Conservation (phyloP, 1,284 basidiomycete species). For the Somion occarium region DNA sequence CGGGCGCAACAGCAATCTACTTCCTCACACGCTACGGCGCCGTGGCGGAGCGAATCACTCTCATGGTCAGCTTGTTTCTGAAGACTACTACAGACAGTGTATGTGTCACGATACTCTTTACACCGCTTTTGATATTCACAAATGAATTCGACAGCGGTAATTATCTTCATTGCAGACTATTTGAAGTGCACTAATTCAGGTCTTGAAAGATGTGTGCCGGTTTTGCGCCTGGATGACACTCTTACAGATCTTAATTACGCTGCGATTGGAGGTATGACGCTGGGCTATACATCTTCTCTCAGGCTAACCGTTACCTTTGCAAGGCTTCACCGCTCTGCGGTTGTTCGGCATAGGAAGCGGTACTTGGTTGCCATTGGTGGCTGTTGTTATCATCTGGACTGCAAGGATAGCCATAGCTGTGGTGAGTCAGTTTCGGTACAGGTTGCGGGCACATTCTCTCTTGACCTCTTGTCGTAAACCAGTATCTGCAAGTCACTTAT, state of each 20-base stretch:
- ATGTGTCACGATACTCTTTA: background rate
- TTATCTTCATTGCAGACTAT: too few relatives aligned
- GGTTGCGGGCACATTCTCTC: background rate
- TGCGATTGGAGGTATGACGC: slow-evolving; percentile 17
- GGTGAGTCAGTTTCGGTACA: background rate
- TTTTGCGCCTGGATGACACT: slow-evolving; percentile 15
- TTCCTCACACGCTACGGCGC: slow-evolving; percentile 15
- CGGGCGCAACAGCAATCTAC: slow-evolving; percentile 17
- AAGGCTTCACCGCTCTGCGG: slow-evolving; percentile 17
- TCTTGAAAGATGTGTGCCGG: slow-evolving; percentile 13
- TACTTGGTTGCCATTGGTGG: background rate
- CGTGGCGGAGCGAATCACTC: slow-evolving; percentile 12
- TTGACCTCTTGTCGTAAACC: background rate
- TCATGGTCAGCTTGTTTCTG: slow-evolving; percentile 14
- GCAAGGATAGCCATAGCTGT: slow-evolving; percentile 3
- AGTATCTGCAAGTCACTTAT: slow-evolving; percentile 16
- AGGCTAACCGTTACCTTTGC: too few relatives aligned
- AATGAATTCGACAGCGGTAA: background rate
- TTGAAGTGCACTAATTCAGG: background rate
- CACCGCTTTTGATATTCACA: background rate
- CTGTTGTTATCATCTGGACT: slow-evolving; percentile 2
- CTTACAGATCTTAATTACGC: slow-evolving; percentile 16
- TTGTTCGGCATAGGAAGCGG: slow-evolving; percentile 15
- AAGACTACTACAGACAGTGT: slow-evolving; percentile 11
- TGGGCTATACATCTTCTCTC: too few relatives aligned